Base-by-base conservation (phyloP, 2,329 filamentous ascomycete species). In the Periglandula ipomoeae region DNA sequence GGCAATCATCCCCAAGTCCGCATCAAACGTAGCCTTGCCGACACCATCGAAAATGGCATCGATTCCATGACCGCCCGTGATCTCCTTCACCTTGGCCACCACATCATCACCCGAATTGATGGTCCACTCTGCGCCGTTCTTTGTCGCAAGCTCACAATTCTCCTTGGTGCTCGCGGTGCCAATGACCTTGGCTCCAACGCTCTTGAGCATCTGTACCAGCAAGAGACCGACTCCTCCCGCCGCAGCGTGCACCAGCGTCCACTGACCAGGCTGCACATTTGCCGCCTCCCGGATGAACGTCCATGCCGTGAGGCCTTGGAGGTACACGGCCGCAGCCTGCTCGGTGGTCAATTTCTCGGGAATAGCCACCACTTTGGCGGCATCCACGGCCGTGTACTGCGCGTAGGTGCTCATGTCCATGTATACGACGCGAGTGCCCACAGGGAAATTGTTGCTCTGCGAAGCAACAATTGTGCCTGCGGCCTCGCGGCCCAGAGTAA, bases 31-130 rank as follows among this genome's bases (percentile, higher is more conserved):
- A 44, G 76, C 75, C 70, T 88, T 88, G 11, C 89, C 90, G 3
- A 95, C 87, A 5, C 87, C 86, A 62, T 95, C 89, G 62, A 89
- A 94, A 24, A 95, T 84, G 9, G 84, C 88, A 54, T 81, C 78
- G 2, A 85, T 82, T 7, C 90, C 90, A 51, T 81, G 70, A 0
- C 84, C 84, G 2, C 73, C 78, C 0, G 89, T 95, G 44, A 87
- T 81, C 61, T 85, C 76, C 58, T 75, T 71, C 5, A 88, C 82
- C 61, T 77, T 73, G 34, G 64, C 66, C 49, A 77, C 76, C 22
- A 84, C 70, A 53, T 76, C 73, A 43, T 83, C 81, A 17, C 54
- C 49, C 56, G 89, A 91, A 62, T 87, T 84, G 56, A 95, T 74
- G 49, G 84, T 70, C 55, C 83, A 81, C 58, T 82, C 78, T 0